Evolutionary conservation across 2,329 filamentous ascomycete genomes (phyloP), one percentile per base, ranked within the genome.

Genomic region (Thelonectria discophora): DNA sequence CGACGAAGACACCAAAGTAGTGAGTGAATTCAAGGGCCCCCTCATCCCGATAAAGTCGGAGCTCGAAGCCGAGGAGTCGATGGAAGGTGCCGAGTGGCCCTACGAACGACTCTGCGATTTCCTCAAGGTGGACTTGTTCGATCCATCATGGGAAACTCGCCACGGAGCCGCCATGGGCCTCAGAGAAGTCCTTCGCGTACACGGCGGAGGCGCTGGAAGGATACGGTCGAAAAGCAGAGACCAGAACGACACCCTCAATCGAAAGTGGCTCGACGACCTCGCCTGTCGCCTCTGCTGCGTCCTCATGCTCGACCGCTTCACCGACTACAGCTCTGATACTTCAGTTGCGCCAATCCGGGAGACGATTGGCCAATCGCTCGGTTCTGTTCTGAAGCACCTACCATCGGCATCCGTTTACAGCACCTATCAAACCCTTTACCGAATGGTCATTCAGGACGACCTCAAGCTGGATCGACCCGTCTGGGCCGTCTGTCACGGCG

Each of bases 401-500:
- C 89, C 93, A 0, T 81, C 89, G 2, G 81, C 85, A 15, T 94
- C 92, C 4, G 94, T 99, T 21, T 87, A 94, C 69, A 86, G 89
- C 55, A 91, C 96, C 40, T 98, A 98, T 75, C 86, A 84, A 47
- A 90, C 96, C 45, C 84, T 99, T 5, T 90, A 95, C 71, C 87
- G 91, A 39, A 91, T 99, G 80, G 93, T 98, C 39, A 95, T 97
- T 88, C 93, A 97, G 74, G 88, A 90, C 43, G 92, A 97, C 68
- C 80, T 95, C 20, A 86, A 88, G 39, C 80, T 94, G 21, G 88
- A 90, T 21, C 86, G 86, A 32, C 88, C 91, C 13, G 85, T 93
- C 30, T 99, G 95, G 95, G 93, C 97, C 62, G 91, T 97, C 39
- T 97, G 94, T 72, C 96, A 99, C 75, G 95, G 95, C 67, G 95